A percentile compares a stretch with the other conserved stretches of the same genome.
phyloP scores from a whole-genome alignment of 2,329 filamentous ascomycete species.

The Alternaria arbusti region DNA sequence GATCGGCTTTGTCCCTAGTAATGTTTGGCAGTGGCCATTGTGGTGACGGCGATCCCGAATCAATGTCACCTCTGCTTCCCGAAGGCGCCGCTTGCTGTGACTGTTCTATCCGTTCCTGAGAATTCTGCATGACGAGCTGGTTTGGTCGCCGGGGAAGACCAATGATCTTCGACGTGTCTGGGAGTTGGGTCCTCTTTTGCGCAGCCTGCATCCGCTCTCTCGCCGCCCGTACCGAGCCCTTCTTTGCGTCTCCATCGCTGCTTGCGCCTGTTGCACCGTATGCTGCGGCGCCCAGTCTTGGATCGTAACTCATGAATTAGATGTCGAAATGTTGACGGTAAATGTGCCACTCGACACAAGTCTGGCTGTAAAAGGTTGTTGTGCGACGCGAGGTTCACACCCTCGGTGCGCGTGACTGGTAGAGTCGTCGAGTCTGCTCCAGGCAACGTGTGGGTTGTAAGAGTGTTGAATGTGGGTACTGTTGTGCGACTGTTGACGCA shows the following conservation, averaged over 20 bases:
- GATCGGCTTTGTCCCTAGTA: constrained; percentile 28
- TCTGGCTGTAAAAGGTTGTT: constrained; percentile 11
- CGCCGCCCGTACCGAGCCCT: constrained; percentile 48
- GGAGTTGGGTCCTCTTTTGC: constrained; percentile 35
- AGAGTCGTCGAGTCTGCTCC: not conserved
- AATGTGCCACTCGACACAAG: constrained; percentile 46
- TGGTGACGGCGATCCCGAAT: constrained; percentile 43
- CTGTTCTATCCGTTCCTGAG: constrained; percentile 19
- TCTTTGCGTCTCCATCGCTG: constrained; percentile 29
- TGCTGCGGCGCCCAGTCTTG: constrained; percentile 38
- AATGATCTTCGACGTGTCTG: constrained; percentile 43
- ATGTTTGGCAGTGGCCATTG: constrained; percentile 57
- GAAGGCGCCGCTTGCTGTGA: constrained; percentile 23
- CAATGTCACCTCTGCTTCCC: constrained; percentile 17
- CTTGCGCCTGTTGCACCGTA: constrained; percentile 37
- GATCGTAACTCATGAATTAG: constrained; percentile 48
- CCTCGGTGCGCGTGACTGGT: not conserved
- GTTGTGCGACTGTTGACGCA: constrained; percentile 19
- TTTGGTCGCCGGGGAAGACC: constrained; percentile 46
- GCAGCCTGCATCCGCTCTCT: constrained; percentile 42
- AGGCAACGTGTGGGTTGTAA: constrained; percentile 8
- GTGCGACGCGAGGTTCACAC: constrained; percentile 1
- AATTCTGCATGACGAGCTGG: constrained; percentile 38
- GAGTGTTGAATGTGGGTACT: not conserved
- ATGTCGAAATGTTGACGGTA: constrained; percentile 34